Conservation (phyloP, 2,329 filamentous ascomycete species). For the Calonectria henricotiae region DNA sequence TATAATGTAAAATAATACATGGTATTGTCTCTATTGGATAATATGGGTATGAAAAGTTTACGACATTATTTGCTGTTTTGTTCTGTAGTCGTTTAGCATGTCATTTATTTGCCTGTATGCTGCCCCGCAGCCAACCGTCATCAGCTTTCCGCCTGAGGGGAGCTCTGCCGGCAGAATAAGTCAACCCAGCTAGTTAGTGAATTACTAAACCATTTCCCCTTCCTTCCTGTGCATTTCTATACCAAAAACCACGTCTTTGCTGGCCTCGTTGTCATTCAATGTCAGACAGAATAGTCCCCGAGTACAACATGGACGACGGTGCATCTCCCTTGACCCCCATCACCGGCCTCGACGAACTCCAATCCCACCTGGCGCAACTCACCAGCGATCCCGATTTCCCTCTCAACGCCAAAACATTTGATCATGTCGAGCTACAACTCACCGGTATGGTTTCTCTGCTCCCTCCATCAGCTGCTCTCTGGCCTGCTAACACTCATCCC, state of each 20-base stretch:
- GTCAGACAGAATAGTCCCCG: slow-evolving; percentile 57
- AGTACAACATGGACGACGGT: slow-evolving; percentile 59
- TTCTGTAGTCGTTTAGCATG: too few species aligned
- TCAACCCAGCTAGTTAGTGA: not conserved
- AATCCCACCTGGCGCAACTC: slow-evolving; percentile 70
- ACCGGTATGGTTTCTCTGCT: slow-evolving; percentile 60
- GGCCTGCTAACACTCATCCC: not conserved
- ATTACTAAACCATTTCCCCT: not conserved
- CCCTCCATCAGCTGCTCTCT: not conserved
- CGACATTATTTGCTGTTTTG: too few species aligned
- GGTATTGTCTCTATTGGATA: too few species aligned
- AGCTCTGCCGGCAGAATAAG: not conserved
- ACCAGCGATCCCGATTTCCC: slow-evolving; percentile 61
- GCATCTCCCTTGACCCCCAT: slow-evolving; percentile 57
- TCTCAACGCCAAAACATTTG: slow-evolving; percentile 69
- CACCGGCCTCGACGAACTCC: slow-evolving; percentile 69
- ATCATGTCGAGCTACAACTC: slow-evolving; percentile 73
- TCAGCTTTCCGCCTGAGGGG: not conserved
- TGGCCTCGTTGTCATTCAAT: slow-evolving; percentile 41
- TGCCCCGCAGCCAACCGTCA: slow-evolving; percentile 33
- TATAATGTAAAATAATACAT: too few species aligned
- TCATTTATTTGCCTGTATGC: not conserved
- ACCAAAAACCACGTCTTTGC: not conserved
- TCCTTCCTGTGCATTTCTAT: not conserved
- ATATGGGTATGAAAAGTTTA: too few species aligned